phyloP scores from a whole-genome alignment of 1,139 yeast genomes.

The Suhomyces bolitotheri region DNA sequence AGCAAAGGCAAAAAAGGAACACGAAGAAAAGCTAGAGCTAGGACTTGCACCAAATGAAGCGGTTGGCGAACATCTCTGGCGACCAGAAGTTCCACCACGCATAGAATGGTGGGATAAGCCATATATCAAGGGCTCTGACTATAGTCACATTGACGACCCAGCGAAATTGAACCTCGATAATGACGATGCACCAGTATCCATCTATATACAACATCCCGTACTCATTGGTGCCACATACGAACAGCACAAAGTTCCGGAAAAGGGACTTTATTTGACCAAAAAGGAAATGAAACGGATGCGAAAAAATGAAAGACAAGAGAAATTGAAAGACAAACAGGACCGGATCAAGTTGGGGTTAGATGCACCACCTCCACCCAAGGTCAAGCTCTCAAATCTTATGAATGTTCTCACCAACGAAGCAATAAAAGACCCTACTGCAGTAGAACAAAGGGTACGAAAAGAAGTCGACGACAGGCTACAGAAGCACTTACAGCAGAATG shows the following conservation, averaged over 20 bases:
- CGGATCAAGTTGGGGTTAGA: conserved; percentile 77
- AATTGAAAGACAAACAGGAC: conserved; percentile 72
- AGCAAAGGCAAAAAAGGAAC: conserved; percentile 26
- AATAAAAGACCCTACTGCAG: conserved; percentile 85
- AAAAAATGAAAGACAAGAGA: conserved; percentile 64
- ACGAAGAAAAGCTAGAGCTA: conserved; percentile 27
- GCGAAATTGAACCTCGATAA: conserved; percentile 28
- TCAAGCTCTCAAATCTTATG: conserved; percentile 79
- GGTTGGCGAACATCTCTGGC: conserved; percentile 54
- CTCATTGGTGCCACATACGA: conserved; percentile 63
- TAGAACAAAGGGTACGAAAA: conserved; percentile 68
- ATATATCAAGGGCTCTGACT: conserved; percentile 33
- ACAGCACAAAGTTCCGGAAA: conserved; percentile 39
- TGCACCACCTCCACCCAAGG: conserved; percentile 89
- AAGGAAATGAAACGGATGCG: conserved; percentile 75
- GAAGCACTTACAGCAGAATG: conserved; percentile 64
- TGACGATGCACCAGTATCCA: conserved; percentile 53
- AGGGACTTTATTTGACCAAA: conserved; percentile 67
- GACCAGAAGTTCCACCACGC: conserved; percentile 51
- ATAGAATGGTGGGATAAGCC: conserved; percentile 87
- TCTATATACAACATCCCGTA: conserved; percentile 80
- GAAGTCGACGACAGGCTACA: conserved; percentile 66
- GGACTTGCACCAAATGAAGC: conserved; percentile 52
- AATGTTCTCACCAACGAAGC: conserved; percentile 83
- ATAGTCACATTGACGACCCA: conserved; percentile 23